phyloP scores from a whole-genome alignment of 2,329 filamentous ascomycete species.

The Furcasterigmium sp. region DNA sequence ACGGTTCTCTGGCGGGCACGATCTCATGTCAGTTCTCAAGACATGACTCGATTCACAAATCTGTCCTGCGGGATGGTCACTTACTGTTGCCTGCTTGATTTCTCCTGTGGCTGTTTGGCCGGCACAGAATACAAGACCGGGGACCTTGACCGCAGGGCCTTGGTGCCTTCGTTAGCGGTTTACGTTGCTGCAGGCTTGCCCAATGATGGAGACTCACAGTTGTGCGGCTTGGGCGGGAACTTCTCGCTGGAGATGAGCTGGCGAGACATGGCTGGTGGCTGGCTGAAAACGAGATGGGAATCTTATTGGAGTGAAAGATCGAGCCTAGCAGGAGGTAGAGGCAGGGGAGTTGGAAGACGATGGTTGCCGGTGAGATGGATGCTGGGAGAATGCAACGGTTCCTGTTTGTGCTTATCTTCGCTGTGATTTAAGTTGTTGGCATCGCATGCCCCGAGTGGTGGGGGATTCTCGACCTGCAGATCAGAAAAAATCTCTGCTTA shows the following conservation, averaged over 20 bases:
- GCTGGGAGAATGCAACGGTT: not conserved
- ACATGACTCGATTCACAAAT: too few relatives aligned
- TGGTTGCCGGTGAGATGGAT: not conserved
- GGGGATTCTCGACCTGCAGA: too few relatives aligned
- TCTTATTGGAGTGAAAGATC: too few relatives aligned
- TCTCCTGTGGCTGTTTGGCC: conserved; percentile 44
- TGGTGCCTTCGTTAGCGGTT: not conserved
- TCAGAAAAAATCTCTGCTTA: not conserved
- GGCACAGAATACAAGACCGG: conserved; percentile 39
- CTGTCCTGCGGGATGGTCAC: too few relatives aligned
- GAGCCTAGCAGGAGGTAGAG: not conserved
- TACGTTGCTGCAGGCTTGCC: not conserved
- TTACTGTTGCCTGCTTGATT: conserved; percentile 38
- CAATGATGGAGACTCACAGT: conserved; percentile 35
- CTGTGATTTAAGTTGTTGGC: not conserved
- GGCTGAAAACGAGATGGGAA: not conserved
- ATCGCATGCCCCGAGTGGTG: too few relatives aligned
- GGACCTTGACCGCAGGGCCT: conserved; percentile 37
- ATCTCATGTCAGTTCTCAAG: not conserved
- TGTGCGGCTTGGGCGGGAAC: conserved; percentile 40
- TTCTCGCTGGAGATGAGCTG: conserved; percentile 40
- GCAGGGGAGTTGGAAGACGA: not conserved
- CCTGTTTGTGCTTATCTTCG: not conserved
- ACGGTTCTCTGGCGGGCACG: conserved; percentile 20
- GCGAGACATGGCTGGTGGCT: conserved; percentile 31